Evolutionary conservation across 2,329 filamentous ascomycete species (phyloP), one percentile per base, ranked within the genome.

Genomic region (Epichloe sp.): DNA sequence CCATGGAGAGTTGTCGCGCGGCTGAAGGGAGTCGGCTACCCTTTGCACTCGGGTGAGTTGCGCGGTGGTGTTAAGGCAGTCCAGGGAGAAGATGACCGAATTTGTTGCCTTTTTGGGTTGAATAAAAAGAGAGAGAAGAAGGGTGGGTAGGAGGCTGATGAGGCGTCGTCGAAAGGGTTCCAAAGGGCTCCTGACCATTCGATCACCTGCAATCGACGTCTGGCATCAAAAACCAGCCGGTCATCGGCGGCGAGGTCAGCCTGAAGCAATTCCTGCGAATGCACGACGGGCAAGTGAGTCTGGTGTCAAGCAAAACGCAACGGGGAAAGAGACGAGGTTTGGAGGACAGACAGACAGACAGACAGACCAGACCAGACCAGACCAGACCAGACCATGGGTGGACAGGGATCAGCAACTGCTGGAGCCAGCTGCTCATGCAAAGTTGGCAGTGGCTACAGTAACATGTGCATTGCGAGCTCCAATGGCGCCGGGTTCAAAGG

Each of bases 1-100:
- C 71, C 77, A 79, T 79, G 55, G 53, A 55, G 55, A 54, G 49
- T 55, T 49, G 53, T 44, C 48, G 51, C 49, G 56, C 47, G 52
- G 52, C 49, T 49, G 47, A 31, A 49, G 58, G 58, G 57, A 56
- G 62, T 62, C 62, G 14, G 57, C 61, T 55, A 59, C 59, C 63
- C 60, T 56, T 58, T 57, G 50, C 15, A 31, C 19, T 26, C 2
- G 42, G 15, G 19, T n/a, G 34, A 23, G 17, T 26, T 19, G 12
- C 17, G 40, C 40, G 7, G 31, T 36, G 23, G 10, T 35, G 35
- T 36, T 0, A 23, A 48, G 7, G 31, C 7, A 43, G 26, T 5
- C 37, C 17, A 23, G 12, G 14, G 14, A 46, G 8, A 41, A 12
- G 21, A 19, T 7, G 47, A 19, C 26, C 3, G 26, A 31, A 10